phyloP scores from a whole-genome alignment of 495 filamentous ascomycete species.

The Aspergillus hancockii region DNA sequence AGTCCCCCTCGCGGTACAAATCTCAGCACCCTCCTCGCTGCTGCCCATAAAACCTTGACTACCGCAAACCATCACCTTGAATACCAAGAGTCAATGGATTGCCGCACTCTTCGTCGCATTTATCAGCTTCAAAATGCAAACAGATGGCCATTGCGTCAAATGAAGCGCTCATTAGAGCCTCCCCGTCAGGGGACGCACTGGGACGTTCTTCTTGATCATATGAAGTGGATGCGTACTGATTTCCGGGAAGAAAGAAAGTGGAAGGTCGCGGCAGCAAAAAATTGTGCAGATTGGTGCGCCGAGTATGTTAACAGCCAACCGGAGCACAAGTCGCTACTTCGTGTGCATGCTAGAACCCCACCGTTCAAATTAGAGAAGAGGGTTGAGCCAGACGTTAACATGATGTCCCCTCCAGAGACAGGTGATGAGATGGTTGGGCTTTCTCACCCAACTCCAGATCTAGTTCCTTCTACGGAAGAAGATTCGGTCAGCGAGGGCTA shows the following conservation, averaged over 20 bases:
- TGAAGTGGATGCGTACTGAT: conserved; percentile 97
- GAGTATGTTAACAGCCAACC: conserved; percentile 68
- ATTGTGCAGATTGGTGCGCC: conserved; percentile 76
- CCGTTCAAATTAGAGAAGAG: conserved; percentile 19
- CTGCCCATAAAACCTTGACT: conserved; percentile 79
- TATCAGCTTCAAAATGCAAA: conserved; percentile 86
- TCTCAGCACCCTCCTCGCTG: conserved; percentile 66
- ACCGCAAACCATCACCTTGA: conserved; percentile 75
- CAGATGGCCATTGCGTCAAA: conserved; percentile 87
- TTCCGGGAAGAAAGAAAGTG: conserved; percentile 92
- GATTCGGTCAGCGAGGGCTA: conserved; percentile 52
- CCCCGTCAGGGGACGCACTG: conserved; percentile 70
- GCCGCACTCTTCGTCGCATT: conserved; percentile 77
- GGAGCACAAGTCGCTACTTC: conserved; percentile 63
- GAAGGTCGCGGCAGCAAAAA: conserved; percentile 79
- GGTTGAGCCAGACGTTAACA: conserved; percentile 22
- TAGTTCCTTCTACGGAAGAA: conserved; percentile 65
- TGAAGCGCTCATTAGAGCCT: conserved; percentile 77
- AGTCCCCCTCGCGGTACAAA: conserved; percentile 58
- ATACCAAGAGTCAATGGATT: conserved; percentile 80
- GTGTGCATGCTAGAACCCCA: conserved; percentile 57
- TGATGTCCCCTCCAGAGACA: conserved; percentile 30
- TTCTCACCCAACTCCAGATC: conserved; percentile 66
- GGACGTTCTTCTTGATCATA: conserved; percentile 85
- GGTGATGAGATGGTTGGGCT: conserved; percentile 34